Conservation (phyloP, 768 basidiomycete species). For the Suillus bovinus region DNA sequence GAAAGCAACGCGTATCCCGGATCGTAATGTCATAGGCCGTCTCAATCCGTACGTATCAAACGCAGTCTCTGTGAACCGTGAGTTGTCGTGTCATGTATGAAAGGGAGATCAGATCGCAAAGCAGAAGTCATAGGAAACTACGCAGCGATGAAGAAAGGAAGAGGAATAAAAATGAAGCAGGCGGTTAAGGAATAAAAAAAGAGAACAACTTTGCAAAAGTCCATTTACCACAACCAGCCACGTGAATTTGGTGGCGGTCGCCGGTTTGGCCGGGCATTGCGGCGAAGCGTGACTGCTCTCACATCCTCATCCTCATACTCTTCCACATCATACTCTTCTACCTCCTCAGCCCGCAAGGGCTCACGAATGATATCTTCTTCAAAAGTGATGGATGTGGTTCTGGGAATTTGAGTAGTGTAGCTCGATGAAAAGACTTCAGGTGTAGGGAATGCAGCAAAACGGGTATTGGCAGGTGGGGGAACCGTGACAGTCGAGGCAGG, state of each 20-base stretch:
- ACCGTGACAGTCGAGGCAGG: constrained; percentile 65
- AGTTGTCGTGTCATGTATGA: constrained; percentile 29
- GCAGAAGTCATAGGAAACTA: constrained; percentile 13
- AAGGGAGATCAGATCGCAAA: constrained; percentile 7
- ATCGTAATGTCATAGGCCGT: constrained; percentile 14
- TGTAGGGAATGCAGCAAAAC: constrained; percentile 69
- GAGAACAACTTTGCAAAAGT: constrained; percentile 34
- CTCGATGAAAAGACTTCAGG: constrained; percentile 63
- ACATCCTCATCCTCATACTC: constrained; percentile 46
- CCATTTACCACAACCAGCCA: constrained; percentile 59
- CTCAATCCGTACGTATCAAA: constrained; percentile 19
- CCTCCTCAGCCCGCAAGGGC: constrained; percentile 37
- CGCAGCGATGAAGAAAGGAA: constrained; percentile 11
- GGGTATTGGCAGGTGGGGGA: constrained; percentile 78
- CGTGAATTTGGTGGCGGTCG: constrained; percentile 42
- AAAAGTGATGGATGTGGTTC: constrained; percentile 70
- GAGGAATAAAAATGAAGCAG: constrained; percentile 21
- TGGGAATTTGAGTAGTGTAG: constrained; percentile 62
- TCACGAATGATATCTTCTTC: constrained; percentile 54
- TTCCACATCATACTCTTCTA: constrained; percentile 36
- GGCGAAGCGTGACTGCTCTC: constrained; percentile 42
- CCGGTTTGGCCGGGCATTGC: constrained; percentile 44
- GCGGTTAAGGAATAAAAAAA: constrained; percentile 22
- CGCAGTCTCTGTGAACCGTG: constrained; percentile 23
- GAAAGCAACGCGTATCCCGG: constrained; percentile 6